Percentiles rank a stretch among this genome's conserved stretches.
Conservation (phyloP, 2,329 filamentous ascomycete genomes). For the Penicillium hordei region DNA sequence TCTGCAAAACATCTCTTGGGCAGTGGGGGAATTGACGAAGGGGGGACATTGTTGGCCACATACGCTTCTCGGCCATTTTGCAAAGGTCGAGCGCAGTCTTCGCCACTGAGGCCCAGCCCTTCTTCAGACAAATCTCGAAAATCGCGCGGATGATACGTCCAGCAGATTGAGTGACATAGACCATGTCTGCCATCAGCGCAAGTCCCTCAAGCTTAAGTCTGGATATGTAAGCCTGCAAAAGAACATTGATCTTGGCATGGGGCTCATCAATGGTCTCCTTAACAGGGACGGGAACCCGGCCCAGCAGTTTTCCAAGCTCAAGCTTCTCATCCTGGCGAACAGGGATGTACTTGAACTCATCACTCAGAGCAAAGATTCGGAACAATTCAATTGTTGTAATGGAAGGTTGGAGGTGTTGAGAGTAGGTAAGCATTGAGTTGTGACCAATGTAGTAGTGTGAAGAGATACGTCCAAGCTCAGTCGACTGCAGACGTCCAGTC, state of each 20-base stretch:
- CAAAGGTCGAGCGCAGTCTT: slow-evolving; percentile 91
- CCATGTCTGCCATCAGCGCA: slow-evolving; percentile 96
- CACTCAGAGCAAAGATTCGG: slow-evolving; percentile 91
- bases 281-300: slow-evolving; percentile 88
- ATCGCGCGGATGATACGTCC: slow-evolving; percentile 93
- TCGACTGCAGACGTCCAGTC: slow-evolving; percentile 81
- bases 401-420: slow-evolving; percentile 87
- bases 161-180: slow-evolving; percentile 97
- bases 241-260: slow-evolving; percentile 96
- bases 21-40: slow-evolving; percentile 85
- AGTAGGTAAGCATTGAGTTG: slow-evolving; percentile 95
- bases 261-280: slow-evolving; percentile 98
- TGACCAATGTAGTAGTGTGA: slow-evolving; percentile 99
- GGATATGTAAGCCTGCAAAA: slow-evolving; percentile 95
- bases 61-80: slow-evolving; percentile 98
- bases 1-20: slow-evolving; percentile 80
- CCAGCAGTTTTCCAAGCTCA: slow-evolving; percentile 86
- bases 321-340: slow-evolving; percentile 97
- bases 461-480: slow-evolving; percentile 90
- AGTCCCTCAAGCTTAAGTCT: slow-evolving; percentile 90
- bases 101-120: slow-evolving; percentile 91
- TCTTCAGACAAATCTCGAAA: slow-evolving; percentile 96
- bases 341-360: slow-evolving; percentile 98
- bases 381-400: slow-evolving; percentile 95
- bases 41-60: slow-evolving; percentile 99